Evolutionary conservation across 2,329 filamentous ascomycete genomes (phyloP).

Genomic region (Penicillium thymicola): DNA sequence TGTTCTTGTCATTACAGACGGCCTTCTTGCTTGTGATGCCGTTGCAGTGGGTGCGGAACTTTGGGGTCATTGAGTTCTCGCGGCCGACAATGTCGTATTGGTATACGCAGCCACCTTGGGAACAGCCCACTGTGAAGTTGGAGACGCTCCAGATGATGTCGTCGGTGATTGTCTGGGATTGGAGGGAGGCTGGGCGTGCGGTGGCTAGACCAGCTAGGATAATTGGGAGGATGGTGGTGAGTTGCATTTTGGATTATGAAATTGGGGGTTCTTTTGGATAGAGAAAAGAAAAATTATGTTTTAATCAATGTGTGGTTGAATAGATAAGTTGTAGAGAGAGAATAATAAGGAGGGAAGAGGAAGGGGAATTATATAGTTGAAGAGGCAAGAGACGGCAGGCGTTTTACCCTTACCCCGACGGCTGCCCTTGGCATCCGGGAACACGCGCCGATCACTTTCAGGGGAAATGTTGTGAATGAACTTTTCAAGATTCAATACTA

Average conservation of each 20-base stretch:
- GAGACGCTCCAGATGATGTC: constrained; percentile 32
- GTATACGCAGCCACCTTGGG: constrained; percentile 34
- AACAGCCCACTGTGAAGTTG: constrained; percentile 32
- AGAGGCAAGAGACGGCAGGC: constrained; percentile 2
- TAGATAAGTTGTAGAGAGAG: neutral
- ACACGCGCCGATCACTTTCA: constrained; percentile 4
- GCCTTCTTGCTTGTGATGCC: constrained; percentile 24
- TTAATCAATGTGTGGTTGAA: neutral
- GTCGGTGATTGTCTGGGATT: constrained; percentile 9
- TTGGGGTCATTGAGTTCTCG: constrained; percentile 28
- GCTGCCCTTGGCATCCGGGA: neutral
- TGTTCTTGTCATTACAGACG: constrained; percentile 27
- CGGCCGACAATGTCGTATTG: constrained; percentile 31
- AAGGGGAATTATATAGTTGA: constrained; percentile 7
- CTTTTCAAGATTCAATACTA: neutral
- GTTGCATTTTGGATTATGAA: constrained; percentile 26
- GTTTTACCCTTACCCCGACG: neutral
- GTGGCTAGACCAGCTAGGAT: constrained; percentile 25
- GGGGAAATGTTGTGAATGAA: constrained; percentile 1
- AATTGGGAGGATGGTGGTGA: constrained; percentile 25
- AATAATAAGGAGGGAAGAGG: constrained; percentile 1
- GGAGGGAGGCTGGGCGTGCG: constrained; percentile 17
- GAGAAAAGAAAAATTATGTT: neutral
- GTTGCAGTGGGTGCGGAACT: constrained; percentile 36
- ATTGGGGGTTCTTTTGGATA: neutral